Base-by-base conservation (phyloP, 1,284 basidiomycete genomes). In the Apiotrichum akiyoshidainum region DNA sequence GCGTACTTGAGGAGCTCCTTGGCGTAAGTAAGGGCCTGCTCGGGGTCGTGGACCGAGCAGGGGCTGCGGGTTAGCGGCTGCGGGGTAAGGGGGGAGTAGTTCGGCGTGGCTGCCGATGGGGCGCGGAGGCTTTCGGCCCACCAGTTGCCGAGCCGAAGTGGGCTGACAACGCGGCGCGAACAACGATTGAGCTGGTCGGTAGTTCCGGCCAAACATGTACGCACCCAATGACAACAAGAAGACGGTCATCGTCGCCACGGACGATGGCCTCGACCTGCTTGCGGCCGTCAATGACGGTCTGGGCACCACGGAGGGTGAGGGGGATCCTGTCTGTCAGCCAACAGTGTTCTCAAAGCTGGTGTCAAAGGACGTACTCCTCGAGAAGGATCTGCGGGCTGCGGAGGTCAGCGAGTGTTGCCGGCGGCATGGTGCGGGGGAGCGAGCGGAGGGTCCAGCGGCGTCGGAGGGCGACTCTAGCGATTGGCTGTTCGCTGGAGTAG, bases 31-130 rank as follows among this genome's bases (percentile, higher is more conserved):
- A 89, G 73, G 5, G 90, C 92, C 44, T 90, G 86, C 55, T 88
- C 86, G 58, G 88, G 84, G 71, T 93, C 88, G 79, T 97, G 89
- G 3, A 97, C 90, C 0, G 92, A 95, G 78, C 92, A 97, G 21
- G 92, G 93, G 10, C 92, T 94, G 56, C 8, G 13, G 0, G 19
- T 48, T 52, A 58, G 50, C 11, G 40, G 19, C 7, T n/a, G n/a
- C 19, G 19, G 14, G 46, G 42, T 22, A 45, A 21, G 22, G 42
- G 9, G 42, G 19, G n/a, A 7, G n/a, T 44, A 21, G 21, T 11
- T 17, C 17, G 19, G 10, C 42, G 12, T 8, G 10, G 42, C n/a
- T 19, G 40, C 40, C 40, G 8, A 11, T 16, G 45, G 16, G n/a
- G 44, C 2, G 7, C 3, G 26, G 26, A 31, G 26, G 4, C 3